Evolutionary conservation across 331 rosid species (phyloP), one percentile per base, ranked within the genome.

Genomic region (Saraca asoca): DNA sequence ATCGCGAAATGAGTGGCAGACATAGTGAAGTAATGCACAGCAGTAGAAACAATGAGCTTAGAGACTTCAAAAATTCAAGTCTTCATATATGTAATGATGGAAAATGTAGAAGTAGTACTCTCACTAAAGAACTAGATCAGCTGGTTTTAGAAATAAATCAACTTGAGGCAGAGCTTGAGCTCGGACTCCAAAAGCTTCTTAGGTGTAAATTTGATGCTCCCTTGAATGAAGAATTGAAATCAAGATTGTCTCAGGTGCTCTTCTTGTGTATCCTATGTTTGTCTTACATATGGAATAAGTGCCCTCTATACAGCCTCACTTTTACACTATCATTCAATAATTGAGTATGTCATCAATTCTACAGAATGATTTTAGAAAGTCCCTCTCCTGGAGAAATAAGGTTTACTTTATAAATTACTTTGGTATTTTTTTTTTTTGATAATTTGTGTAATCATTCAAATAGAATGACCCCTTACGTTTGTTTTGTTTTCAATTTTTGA

Each of bases 131-230:
- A 16, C 81, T 78, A 43, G 74, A 62, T 42, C 74, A 52, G 6
- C 82, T 38, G 57, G 58, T 62, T 39, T 76, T 51, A n/a, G 91
- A 83, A 73, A 81, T 85, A 79, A 82, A 85, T 85, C 78, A 80
- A 57, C 63, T 87, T 65, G 95, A 87, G 75, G 91, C 85, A 53
- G 91, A 89, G 79, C 83, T 83, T 39, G 86, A 80, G 64, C 64
- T 82, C 50, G 88, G 87, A 74, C 76, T 87, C 33, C 83, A 75
- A 74, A 87, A 85, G 71, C 88, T 90, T 71, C 86, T 83, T 15
- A 74, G 83, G 62, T 76, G 81, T 74, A 57, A 73, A 14, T 13
- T 64, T 13, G 86, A 87, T 51, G 58, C 61, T 29, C 64, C 78
- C 70, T 9, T 7, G 56, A 58, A 60, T 42, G 80, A 72, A n/a